Conservation (phyloP, 148 eudicot species). For the Polygonum maritimum region DNA sequence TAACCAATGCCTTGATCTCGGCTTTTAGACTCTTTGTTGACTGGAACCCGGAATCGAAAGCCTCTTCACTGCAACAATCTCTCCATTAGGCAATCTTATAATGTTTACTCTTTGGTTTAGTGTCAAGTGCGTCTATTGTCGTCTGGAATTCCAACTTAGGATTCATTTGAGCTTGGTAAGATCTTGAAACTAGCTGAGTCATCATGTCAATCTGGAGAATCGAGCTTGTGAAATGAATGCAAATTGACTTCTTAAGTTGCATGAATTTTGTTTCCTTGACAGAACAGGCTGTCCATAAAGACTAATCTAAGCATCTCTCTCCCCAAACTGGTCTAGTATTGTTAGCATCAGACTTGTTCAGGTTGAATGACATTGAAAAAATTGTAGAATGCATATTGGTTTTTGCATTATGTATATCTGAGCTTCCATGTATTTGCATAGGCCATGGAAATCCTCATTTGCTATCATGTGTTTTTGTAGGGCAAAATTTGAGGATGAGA, state of each 20-base stretch:
- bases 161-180: neutral
- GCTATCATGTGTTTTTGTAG: constrained; percentile 33
- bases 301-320: neutral
- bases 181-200: neutral
- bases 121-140: neutral
- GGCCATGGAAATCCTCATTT: neutral
- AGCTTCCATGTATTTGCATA: neutral
- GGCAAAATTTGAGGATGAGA: constrained; percentile 78
- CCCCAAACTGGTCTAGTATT: neutral
- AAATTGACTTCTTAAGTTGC: neutral
- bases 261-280: neutral
- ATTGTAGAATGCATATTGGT: neutral
- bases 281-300: neutral
- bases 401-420: neutral
- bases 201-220: neutral
- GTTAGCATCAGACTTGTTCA: neutral
- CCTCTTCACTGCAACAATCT: constrained; percentile 65
- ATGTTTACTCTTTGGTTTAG: constrained; percentile 31
- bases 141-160: neutral
- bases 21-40: constrained; percentile 50
- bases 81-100: constrained; percentile 72
- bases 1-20: constrained; percentile 72
- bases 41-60: constrained; percentile 39
- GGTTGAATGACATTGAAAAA: neutral
- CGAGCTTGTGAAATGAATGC: neutral